These are phyloP conservation scores for Colletotrichum simmondsii DNA, from an alignment of 2,329 filamentous ascomycete genomes.

Conservation along the genomic window DNA sequence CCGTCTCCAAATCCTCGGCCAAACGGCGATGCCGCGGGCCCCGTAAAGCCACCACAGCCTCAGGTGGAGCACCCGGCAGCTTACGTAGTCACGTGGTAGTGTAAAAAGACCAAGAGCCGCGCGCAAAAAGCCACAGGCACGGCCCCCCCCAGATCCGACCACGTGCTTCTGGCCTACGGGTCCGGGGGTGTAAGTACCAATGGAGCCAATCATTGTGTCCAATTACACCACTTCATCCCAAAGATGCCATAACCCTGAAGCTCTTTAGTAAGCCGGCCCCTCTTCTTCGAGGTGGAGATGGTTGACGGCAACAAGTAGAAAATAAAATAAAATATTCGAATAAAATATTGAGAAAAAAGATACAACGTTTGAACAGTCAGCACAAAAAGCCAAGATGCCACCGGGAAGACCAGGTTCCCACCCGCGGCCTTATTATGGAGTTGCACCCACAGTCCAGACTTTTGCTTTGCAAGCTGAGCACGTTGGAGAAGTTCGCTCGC, in stretches of 20 bases:
- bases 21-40: background rate
- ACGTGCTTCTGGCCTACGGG: background rate
- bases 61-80: background rate
- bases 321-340: background rate
- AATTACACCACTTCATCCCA: background rate
- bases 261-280: background rate
- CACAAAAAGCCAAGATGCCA: background rate
- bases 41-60: background rate
- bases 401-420: background rate
- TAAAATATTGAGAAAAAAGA: background rate
- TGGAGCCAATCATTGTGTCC: background rate
- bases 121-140: background rate
- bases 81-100: background rate
- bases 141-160: background rate
- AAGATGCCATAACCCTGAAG: background rate
- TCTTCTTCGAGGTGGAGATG: background rate
- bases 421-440: constrained; percentile 12
- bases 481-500: background rate
- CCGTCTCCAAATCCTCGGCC: background rate
- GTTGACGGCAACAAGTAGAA: background rate
- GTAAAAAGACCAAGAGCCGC: too few species aligned
- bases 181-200: background rate
- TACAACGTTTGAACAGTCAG: background rate
- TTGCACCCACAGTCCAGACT: background rate
- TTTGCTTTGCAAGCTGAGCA: background rate